A percentile compares a stretch with the other conserved stretches of the same genome.
These are phyloP conservation scores for Fraxinus greggii DNA, from an alignment of 305 asterid species.

Conservation along the genomic window DNA sequence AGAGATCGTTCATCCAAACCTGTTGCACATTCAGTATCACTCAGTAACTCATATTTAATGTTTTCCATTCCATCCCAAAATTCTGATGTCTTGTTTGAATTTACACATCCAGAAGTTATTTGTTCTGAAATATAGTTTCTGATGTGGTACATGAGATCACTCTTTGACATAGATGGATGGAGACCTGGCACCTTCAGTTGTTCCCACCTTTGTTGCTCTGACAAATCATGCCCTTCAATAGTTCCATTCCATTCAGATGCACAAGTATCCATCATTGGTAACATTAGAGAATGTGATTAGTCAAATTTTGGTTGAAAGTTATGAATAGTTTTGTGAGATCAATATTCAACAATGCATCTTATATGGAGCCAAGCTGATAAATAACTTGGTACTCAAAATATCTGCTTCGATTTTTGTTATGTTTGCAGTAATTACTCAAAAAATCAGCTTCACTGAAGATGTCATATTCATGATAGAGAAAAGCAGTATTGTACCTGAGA, in stretches of 20 bases:
- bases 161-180: constrained; percentile 53
- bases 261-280: constrained; percentile 45
- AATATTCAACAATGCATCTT: not conserved
- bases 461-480: not conserved
- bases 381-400: not conserved
- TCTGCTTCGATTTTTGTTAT: not conserved
- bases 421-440: not conserved
- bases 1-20: constrained; percentile 68
- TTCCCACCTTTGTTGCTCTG: constrained; percentile 29
- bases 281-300: constrained; percentile 16
- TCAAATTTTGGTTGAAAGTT: not conserved
- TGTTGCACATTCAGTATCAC: constrained; percentile 46
- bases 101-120: constrained; percentile 48
- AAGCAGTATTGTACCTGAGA: constrained; percentile 51
- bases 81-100: constrained; percentile 50
- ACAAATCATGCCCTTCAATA: constrained; percentile 24
- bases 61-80: constrained; percentile 55
- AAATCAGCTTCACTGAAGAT: not conserved
- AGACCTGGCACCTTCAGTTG: constrained; percentile 39
- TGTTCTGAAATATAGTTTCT: constrained; percentile 59
- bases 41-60: constrained; percentile 54
- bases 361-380: not conserved
- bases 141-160: constrained; percentile 62
- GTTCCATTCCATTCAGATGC: constrained; percentile 41
- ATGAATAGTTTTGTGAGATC: constrained; percentile 1